phyloP scores from a whole-genome alignment of 2,329 filamentous ascomycete genomes.

The Chrysoporthe deuterocubensis region DNA sequence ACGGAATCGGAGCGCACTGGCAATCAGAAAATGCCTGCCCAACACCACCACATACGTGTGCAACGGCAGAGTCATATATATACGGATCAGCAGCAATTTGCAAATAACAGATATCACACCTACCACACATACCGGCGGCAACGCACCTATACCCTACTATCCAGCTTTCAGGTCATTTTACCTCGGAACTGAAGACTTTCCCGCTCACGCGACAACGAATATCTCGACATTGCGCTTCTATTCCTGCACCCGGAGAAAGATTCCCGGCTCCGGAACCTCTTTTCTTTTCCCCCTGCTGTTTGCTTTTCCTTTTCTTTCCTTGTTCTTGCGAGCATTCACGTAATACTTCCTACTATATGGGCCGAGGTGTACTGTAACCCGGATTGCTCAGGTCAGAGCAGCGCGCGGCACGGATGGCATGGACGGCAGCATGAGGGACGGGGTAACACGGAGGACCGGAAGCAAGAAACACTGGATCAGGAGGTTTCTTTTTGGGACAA shows the following conservation, averaged over 20 bases:
- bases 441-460: background rate
- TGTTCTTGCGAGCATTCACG: background rate
- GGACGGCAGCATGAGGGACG: background rate
- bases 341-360: constrained; percentile 26
- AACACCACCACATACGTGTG: background rate
- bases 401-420: background rate
- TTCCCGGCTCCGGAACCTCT: constrained; percentile 21
- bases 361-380: too few relatives aligned
- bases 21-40: background rate
- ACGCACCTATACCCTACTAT: constrained; percentile 25
- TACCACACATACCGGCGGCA: background rate
- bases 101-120: background rate
- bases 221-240: constrained; percentile 11
- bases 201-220: constrained; percentile 39
- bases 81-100: background rate
- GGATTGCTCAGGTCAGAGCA: background rate
- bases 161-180: constrained; percentile 30
- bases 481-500: too few relatives aligned
- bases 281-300: constrained; percentile 29
- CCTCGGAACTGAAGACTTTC: constrained; percentile 31
- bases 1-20: background rate
- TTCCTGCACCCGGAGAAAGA: constrained; percentile 29
- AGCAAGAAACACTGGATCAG: background rate
- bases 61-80: background rate
- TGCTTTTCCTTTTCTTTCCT: constrained; percentile 27